phyloP scores from a whole-genome alignment of 2,329 filamentous ascomycete genomes.

The Calonectria crousiana region DNA sequence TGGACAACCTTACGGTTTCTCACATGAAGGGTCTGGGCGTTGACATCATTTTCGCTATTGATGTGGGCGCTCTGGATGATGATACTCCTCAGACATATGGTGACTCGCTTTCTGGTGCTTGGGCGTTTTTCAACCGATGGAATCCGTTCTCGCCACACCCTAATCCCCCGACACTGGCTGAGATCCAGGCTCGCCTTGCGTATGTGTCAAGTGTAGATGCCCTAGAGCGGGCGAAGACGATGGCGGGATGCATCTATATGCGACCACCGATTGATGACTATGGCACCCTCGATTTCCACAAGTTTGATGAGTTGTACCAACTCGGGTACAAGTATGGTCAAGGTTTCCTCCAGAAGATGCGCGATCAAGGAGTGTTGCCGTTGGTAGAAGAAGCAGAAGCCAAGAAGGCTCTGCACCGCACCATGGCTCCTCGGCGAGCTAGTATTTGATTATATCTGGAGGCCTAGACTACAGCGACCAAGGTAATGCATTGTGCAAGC shows the following conservation, averaged over 20 bases:
- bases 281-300: conserved; percentile 94
- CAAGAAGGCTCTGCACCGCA: conserved; percentile 81
- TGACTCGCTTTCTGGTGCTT: conserved; percentile 93
- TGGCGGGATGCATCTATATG: conserved; percentile 95
- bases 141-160: conserved; percentile 91
- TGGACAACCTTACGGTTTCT: conserved; percentile 95
- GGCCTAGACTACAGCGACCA: background rate
- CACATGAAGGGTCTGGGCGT: conserved; percentile 97
- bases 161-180: conserved; percentile 93
- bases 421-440: conserved; percentile 82
- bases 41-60: conserved; percentile 94
- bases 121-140: conserved; percentile 96
- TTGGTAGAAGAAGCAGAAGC: conserved; percentile 79
- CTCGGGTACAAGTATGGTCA: conserved; percentile 90
- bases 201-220: conserved; percentile 97
- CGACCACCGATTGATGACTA: conserved; percentile 93
- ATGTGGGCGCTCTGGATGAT: conserved; percentile 93
- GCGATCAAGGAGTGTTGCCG: conserved; percentile 81
- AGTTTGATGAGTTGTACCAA: conserved; percentile 96
- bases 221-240: conserved; percentile 90
- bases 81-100: conserved; percentile 92
- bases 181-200: conserved; percentile 94
- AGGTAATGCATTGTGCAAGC: background rate
- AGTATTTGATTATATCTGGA: conserved; percentile 71
- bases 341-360: conserved; percentile 81